Conservation (phyloP, 768 basidiomycete species). For the Tylopilus sp. region DNA sequence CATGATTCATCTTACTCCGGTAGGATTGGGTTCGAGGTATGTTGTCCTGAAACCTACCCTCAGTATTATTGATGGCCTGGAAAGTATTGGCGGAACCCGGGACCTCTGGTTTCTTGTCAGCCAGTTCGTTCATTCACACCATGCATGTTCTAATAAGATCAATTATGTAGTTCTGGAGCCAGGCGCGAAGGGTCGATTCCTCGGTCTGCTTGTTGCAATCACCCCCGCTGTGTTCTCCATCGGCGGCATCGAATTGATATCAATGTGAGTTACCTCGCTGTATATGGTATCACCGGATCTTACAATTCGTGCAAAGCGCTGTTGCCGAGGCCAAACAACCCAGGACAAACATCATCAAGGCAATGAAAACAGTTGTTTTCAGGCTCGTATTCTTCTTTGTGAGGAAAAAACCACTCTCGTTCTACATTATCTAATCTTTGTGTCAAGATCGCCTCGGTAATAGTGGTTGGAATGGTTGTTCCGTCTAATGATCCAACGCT, state of each 20-base stretch:
- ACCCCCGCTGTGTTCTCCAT: constrained; percentile 58
- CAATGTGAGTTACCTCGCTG: constrained; percentile 44
- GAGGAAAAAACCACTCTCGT: background rate
- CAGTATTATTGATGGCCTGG: background rate
- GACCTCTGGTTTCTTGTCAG: constrained; percentile 24
- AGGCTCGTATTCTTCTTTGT: constrained; percentile 50
- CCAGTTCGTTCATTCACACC: background rate
- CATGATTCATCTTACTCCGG: background rate
- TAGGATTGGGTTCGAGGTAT: constrained; percentile 19
- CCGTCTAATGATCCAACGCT: constrained; percentile 59
- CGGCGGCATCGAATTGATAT: constrained; percentile 74
- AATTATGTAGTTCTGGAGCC: constrained; percentile 16
- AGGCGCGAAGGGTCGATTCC: constrained; percentile 19
- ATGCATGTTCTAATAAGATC: background rate
- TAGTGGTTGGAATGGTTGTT: constrained; percentile 76
- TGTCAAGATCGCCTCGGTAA: constrained; percentile 20
- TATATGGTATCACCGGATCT: constrained; percentile 10
- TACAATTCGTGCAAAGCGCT: constrained; percentile 38
- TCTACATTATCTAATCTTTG: background rate
- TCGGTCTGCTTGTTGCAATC: constrained; percentile 21
- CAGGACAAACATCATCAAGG: constrained; percentile 73
- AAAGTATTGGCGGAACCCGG: constrained; percentile 24
- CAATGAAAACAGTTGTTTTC: constrained; percentile 74
- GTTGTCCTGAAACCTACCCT: background rate
- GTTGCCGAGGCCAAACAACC: constrained; percentile 79